A percentile compares a stretch with the other conserved stretches of the same genome.
phyloP scores from a whole-genome alignment of 1,139 yeast genomes.

The Yamadazyma oceani region DNA sequence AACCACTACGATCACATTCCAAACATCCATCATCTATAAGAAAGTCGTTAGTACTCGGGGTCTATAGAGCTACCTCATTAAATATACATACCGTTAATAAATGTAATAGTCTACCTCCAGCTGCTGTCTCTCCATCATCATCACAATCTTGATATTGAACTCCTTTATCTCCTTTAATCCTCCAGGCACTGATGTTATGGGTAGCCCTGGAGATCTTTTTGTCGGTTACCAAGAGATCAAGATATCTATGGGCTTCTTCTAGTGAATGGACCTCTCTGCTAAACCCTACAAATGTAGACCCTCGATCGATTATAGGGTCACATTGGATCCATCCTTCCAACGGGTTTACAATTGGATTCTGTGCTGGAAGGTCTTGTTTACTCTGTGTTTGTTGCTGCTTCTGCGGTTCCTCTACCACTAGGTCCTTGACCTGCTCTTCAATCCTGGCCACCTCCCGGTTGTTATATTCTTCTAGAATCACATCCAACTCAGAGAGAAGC shows the following conservation, averaged over 20 bases:
- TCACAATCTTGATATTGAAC: conserved; percentile 79
- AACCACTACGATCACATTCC: conserved; percentile 86
- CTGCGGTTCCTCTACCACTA: conserved; percentile 9
- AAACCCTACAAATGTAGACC: conserved; percentile 81
- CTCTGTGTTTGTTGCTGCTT: conserved; percentile 5
- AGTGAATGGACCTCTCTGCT: conserved; percentile 61
- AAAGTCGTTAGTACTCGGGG: conserved; percentile 26
- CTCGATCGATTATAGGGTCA: conserved; percentile 78
- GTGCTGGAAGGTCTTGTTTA: conserved; percentile 2
- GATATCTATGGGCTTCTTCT: conserved; percentile 58
- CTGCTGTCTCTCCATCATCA: conserved; percentile 97
- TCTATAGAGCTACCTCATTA: conserved; percentile 1
- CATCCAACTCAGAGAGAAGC: conserved; percentile 64
- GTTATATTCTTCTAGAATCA: conserved; percentile 41
- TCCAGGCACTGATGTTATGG: conserved; percentile 86
- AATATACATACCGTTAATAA: conserved; percentile 55
- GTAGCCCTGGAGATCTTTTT: conserved; percentile 64
- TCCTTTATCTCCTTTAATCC: conserved; percentile 58
- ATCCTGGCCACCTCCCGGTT: conserved; percentile 11
- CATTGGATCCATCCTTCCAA: conserved; percentile 73
- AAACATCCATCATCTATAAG: conserved; percentile 70
- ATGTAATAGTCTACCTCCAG: conserved; percentile 86
- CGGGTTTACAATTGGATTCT: conserved; percentile 30
- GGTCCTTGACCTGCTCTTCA: conserved; percentile 3
- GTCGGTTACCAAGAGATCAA: conserved; percentile 59